Base-by-base conservation (phyloP, 768 basidiomycete species). In the Hemileccinum impolitum region DNA sequence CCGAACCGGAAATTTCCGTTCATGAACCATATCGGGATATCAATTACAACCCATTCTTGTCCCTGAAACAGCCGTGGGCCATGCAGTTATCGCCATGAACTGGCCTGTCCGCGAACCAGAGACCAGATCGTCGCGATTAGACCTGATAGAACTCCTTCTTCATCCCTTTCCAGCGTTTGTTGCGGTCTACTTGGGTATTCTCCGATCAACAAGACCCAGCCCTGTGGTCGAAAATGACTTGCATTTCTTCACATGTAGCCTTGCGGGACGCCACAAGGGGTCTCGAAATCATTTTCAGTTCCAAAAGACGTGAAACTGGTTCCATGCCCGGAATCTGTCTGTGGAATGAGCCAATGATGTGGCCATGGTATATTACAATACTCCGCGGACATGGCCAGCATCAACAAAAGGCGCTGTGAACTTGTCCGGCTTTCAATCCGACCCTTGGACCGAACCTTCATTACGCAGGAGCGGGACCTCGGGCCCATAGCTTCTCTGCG, bases 1-100 rank as follows among this genome's bases (percentile, higher is more conserved):
- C 63, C 66, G 65, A 46, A 23, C 41, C 65, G 65, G 65, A 41
- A 58, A 0, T 11, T 42, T 40, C 67, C 66, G 67, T 38, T 1
- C 9, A 2, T 38, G 15, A 23, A 1, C 64, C 56, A 65, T 53
- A 67, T 67, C 63, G 54, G 59, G 64, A 42, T 43, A 68, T 58
- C 51, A 50, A 50, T 48, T 54, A 47, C 30, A n/a, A 31, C 45
- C 36, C 37, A 21, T 15, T 34, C 13, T 47, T 18, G 36, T 48
- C 37, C 44, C 65, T 62, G 60, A 62, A 64, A 63, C 61, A 55
- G 43, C 66, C 63, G 57, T 54, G 47, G 23, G n/a, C 37, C 37
- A 19, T 19, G n/a, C n/a, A 38, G 37, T 38, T 36, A 36, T 47
- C 30, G 30, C 19, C 17, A 49, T 34, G 42, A 39, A 39, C 44